Evolutionary conservation across 78 protist species (phyloP).

Genomic region (Dictyostelium brefeldianum): DNA sequence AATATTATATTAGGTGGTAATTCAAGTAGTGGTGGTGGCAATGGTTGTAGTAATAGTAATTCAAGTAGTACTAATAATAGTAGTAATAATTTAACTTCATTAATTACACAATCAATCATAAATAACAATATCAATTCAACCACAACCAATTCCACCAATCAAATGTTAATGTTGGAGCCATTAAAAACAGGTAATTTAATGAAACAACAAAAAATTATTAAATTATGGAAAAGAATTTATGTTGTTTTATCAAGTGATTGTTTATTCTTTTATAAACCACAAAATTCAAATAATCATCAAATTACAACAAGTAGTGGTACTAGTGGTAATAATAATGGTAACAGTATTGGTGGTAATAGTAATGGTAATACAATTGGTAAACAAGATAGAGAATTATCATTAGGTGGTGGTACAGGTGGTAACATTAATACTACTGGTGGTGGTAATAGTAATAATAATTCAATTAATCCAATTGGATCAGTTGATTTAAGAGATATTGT

Average conservation of each 20-base stretch:
- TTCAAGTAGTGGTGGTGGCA: neutral
- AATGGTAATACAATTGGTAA: neutral
- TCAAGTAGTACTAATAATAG: neutral
- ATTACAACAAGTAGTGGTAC: neutral
- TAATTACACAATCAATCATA: neutral
- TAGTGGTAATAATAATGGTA: neutral
- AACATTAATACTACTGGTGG: neutral
- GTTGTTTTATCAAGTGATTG: slow-evolving; percentile 64
- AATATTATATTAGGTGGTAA: slow-evolving; percentile 12
- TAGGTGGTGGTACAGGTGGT: neutral
- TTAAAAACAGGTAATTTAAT: slow-evolving; percentile 45
- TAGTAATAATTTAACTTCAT: neutral
- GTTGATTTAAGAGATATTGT: slow-evolving; percentile 64
- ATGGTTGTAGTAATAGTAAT: neutral
- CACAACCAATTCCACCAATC: neutral
- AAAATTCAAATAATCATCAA: neutral
- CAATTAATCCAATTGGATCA: slow-evolving; percentile 38
- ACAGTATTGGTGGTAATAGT: neutral
- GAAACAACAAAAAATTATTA: slow-evolving; percentile 60
- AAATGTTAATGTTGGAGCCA: slow-evolving; percentile 28
- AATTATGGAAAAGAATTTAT: slow-evolving; percentile 59
- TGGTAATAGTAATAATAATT: slow-evolving; percentile 12
- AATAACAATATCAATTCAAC: too few species aligned
- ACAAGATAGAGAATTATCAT: neutral
- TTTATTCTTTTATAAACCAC: slow-evolving; percentile 40